phyloP scores from a whole-genome alignment of 2,329 filamentous ascomycete species.

The Ascosphaera apis region DNA sequence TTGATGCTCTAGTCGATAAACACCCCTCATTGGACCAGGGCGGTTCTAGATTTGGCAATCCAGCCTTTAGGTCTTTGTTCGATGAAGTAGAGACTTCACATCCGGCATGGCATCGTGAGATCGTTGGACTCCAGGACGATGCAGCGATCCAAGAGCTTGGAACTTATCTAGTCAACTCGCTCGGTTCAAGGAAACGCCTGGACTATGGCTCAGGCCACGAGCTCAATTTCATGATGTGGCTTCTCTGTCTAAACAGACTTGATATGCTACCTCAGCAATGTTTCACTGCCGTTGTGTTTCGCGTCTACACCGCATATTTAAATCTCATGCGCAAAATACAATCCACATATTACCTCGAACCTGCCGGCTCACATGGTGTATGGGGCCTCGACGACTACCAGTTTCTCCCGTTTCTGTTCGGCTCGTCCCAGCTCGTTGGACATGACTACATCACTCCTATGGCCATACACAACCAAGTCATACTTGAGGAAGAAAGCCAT shows the following conservation, averaged over 20 bases:
- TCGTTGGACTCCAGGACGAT: constrained; percentile 15
- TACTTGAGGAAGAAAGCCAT: constrained; percentile 61
- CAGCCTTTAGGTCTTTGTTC: constrained; percentile 63
- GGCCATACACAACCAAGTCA: constrained; percentile 68
- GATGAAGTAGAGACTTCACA: constrained; percentile 24
- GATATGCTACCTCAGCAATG: constrained; percentile 37
- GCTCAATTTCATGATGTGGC: constrained; percentile 90
- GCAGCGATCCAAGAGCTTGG: constrained; percentile 46
- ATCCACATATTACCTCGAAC: constrained; percentile 85
- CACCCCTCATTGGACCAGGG: constrained; percentile 67
- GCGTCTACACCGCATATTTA: constrained; percentile 65
- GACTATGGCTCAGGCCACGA: constrained; percentile 97
- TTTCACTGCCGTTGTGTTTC: constrained; percentile 51
- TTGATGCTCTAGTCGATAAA: constrained; percentile 40
- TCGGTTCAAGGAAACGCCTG: constrained; percentile 68
- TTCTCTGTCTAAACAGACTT: constrained; percentile 78
- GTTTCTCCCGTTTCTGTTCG: constrained; percentile 87
- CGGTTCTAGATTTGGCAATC: constrained; percentile 86
- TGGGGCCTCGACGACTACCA: constrained; percentile 98
- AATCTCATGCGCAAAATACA: constrained; percentile 71
- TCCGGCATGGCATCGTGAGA: constrained; percentile 18
- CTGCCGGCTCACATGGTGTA: constrained; percentile 87
- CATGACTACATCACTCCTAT: constrained; percentile 60
- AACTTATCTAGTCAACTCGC: constrained; percentile 59
- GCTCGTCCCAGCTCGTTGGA: constrained; percentile 66